phyloP scores from a whole-genome alignment of 768 basidiomycete species.

The Pulveroboletus sp. region DNA sequence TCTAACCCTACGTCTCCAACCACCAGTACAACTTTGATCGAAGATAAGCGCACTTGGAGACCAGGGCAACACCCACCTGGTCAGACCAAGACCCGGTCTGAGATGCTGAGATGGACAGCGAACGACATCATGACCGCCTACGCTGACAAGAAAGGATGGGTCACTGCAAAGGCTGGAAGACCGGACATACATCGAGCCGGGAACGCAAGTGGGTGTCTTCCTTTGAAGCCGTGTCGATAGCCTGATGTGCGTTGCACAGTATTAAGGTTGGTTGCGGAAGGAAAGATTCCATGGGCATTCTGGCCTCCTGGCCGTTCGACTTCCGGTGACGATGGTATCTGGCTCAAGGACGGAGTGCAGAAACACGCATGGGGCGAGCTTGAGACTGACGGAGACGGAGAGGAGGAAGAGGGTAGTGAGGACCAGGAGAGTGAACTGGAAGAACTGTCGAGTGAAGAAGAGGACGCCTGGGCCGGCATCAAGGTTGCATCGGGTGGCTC shows the following conservation, averaged over 20 bases:
- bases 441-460: conserved; percentile 11
- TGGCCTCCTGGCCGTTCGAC: conserved; percentile 55
- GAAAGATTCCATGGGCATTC: conserved; percentile 77
- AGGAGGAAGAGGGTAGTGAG: conserved; percentile 30
- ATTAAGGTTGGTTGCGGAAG: conserved; percentile 78
- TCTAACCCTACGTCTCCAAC: not conserved
- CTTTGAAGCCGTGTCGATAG: not conserved
- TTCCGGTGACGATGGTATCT: conserved; percentile 47
- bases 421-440: conserved; percentile 20
- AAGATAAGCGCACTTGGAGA: conserved; percentile 81
- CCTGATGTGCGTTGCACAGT: conserved; percentile 40
- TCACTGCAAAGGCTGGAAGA: conserved; percentile 88
- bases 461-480: not conserved
- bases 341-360: conserved; percentile 40
- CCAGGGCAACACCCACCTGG: conserved; percentile 34
- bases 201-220: conserved; percentile 67
- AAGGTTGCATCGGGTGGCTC: conserved; percentile 11
- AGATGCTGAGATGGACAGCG: conserved; percentile 61
- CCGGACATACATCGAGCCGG: conserved; percentile 88
- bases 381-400: conserved; percentile 29
- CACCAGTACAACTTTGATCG: conserved; percentile 15
- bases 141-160: conserved; percentile 72
- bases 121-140: conserved; percentile 79
- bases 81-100: conserved; percentile 9
- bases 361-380: conserved; percentile 21